A percentile compares a stretch with the other conserved stretches of the same genome.
Evolutionary conservation across 2,329 filamentous ascomycete genomes (phyloP).

Genomic region (Colletotrichum lini): DNA sequence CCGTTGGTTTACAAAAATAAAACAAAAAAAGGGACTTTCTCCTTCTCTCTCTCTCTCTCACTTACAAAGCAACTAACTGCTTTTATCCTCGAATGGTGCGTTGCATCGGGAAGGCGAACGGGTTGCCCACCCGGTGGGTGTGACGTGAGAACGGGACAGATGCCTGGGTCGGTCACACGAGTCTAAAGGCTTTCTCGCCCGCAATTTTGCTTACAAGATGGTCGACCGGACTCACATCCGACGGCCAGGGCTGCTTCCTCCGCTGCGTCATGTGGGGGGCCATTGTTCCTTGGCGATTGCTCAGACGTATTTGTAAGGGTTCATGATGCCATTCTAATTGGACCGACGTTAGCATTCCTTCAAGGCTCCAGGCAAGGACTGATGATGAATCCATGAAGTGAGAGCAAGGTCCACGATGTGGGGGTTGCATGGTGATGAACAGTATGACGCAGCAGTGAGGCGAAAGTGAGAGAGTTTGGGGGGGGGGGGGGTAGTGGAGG

Average conservation of each 20-base stretch:
- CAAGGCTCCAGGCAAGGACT: constrained; percentile 35
- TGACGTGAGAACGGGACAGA: not conserved
- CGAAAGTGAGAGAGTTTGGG: constrained; percentile 2
- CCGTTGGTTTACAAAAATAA: not conserved
- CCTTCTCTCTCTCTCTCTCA: not conserved
- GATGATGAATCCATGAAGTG: constrained; percentile 8
- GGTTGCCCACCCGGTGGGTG: not conserved
- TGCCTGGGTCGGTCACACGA: constrained; percentile 21
- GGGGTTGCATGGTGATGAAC: constrained; percentile 17
- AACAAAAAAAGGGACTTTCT: not conserved
- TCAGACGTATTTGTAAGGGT: constrained; percentile 96
- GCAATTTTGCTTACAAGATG: constrained; percentile 18
- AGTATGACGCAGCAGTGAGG: constrained; percentile 11
- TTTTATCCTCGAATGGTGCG: not conserved
- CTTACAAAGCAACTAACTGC: constrained; percentile 18
- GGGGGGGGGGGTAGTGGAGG: not conserved
- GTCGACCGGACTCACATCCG: constrained; percentile 19
- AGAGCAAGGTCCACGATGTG: constrained; percentile 12
- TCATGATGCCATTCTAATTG: constrained; percentile 94
- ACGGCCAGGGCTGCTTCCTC: not conserved
- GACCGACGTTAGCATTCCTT: constrained; percentile 40
- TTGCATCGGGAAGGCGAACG: not conserved
- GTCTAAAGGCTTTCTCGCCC: constrained; percentile 7
- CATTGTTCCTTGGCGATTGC: constrained; percentile 34
- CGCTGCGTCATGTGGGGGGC: constrained; percentile 14